phyloP scores from a whole-genome alignment of 1,284 basidiomycete genomes.

The Wallemia mellicola region DNA sequence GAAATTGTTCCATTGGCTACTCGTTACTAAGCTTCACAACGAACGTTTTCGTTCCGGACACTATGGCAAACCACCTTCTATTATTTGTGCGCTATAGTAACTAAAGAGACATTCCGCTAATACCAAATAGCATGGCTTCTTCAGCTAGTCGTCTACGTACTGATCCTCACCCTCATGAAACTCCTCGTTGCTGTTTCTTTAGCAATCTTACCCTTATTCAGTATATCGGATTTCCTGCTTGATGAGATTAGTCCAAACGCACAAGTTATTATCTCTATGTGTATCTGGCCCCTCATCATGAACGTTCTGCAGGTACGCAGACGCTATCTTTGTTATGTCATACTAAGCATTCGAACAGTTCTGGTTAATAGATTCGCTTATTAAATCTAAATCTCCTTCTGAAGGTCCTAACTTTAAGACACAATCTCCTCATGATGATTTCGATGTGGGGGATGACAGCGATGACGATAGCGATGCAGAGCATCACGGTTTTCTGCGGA shows the following conservation, averaged over 20 bases:
- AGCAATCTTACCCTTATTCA: conserved; percentile 34
- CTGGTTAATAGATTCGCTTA: conserved; percentile 29
- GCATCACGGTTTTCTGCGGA: conserved; percentile 27
- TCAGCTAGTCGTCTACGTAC: conserved; percentile 61
- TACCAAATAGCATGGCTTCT: conserved; percentile 36
- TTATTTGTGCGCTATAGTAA: conserved; percentile 3
- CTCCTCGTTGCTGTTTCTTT: conserved; percentile 42
- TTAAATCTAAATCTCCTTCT: conserved; percentile 17
- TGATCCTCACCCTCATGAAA: conserved; percentile 68
- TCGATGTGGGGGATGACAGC: conserved; percentile 1
- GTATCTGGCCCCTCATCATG: conserved; percentile 74
- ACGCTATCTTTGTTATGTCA: too few relatives aligned
- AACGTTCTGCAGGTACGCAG: conserved; percentile 34
- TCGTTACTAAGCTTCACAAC: conserved; percentile 31
- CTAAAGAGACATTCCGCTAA: background rate
- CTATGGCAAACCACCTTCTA: conserved; percentile 44
- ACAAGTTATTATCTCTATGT: conserved; percentile 76
- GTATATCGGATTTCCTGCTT: conserved; percentile 48
- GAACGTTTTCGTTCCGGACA: conserved; percentile 60
- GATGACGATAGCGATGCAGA: conserved; percentile 18
- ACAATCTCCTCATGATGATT: background rate
- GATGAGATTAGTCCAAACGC: conserved; percentile 39
- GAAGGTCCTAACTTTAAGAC: background rate
- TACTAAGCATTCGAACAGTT: too few relatives aligned
- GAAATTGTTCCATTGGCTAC: conserved; percentile 33